Base-by-base conservation (phyloP, 306 rosid genomes). In the Ormosia emarginata region DNA sequence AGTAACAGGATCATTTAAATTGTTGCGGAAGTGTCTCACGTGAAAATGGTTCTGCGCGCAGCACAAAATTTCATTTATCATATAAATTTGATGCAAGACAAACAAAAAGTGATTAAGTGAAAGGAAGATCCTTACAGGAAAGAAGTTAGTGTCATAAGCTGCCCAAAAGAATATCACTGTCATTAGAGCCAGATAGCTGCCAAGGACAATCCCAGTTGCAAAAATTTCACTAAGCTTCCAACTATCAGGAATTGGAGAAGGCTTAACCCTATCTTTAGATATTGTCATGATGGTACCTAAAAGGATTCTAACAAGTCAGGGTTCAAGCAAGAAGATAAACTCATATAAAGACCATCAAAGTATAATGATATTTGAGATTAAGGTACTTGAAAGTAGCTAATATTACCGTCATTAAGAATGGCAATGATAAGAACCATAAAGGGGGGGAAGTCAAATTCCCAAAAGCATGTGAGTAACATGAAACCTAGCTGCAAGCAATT, bases 391-490 rank as follows among this genome's bases (percentile, higher is more conserved):
- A 55, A 81, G 71, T 33, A 55, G 84, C n/a, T 62, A 46, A 78
- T 72, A 72, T 82, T 84, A 92, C 97, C 97, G 74, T 92, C 97
- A 14, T 92, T 92, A 81, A 92, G 91, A 73, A 92, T 82, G 72
- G 94, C 97, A 59, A 92, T 90, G 83, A 92, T 85, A 47, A 92
- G 94, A 87, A 90, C 90, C 97, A 90, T 92, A 79, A 90, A 90
- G 56, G 97, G 97, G 75, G 97, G 94, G 76, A 92, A 92, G 82
- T 92, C 89, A 57, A 88, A 92, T 76, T 74, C 50, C 97, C 97
- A 92, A 44, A 90, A 78, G 87, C 89, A 78, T 46, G 86, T 70
- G 64, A 92, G 83, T 81, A 92, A 77, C 94, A 89, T 79, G 80
- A 90, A 92, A 70, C 94, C 97, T 0, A 90, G 84, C 94, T 92